phyloP scores from a whole-genome alignment of 345 rosid species.

The Kandelia obovata region DNA sequence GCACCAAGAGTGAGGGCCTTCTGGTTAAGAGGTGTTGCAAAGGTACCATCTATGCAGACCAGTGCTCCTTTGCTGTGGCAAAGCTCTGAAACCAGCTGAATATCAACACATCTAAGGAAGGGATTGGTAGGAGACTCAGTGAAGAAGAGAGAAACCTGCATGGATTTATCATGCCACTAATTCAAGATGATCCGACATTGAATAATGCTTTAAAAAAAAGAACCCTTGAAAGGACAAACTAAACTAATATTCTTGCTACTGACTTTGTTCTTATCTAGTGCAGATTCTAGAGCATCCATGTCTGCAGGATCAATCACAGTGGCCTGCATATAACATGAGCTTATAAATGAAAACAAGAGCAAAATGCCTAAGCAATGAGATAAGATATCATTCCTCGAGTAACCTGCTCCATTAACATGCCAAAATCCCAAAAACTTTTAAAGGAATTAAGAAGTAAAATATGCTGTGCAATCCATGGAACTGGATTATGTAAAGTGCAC shows the following conservation, averaged over 20 bases:
- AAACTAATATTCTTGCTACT: conserved; percentile 23
- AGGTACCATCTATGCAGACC: conserved; percentile 98
- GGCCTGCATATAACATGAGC: conserved; percentile 46
- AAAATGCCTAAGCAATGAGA: background rate
- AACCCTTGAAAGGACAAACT: background rate
- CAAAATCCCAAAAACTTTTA: background rate
- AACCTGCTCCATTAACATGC: background rate
- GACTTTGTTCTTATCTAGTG: conserved; percentile 69
- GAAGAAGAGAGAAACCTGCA: conserved; percentile 88
- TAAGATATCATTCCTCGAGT: background rate
- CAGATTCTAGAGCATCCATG: conserved; percentile 64
- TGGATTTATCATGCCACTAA: conserved; percentile 16
- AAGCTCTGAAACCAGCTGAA: conserved; percentile 75
- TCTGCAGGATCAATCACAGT: conserved; percentile 98
- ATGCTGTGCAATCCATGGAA: background rate
- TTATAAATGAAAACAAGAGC: background rate
- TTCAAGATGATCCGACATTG: conserved; percentile 5
- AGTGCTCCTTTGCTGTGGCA: conserved; percentile 86
- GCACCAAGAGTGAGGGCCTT: conserved; percentile 94
- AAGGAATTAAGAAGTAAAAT: background rate
- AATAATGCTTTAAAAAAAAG: background rate
- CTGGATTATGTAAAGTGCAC: background rate
- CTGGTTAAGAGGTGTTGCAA: conserved; percentile 97
- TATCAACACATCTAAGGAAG: conserved; percentile 89
- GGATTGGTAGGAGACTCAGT: conserved; percentile 98